Evolutionary conservation across 306 rosid genomes (phyloP).

Genomic region (Cicer arietinum): DNA sequence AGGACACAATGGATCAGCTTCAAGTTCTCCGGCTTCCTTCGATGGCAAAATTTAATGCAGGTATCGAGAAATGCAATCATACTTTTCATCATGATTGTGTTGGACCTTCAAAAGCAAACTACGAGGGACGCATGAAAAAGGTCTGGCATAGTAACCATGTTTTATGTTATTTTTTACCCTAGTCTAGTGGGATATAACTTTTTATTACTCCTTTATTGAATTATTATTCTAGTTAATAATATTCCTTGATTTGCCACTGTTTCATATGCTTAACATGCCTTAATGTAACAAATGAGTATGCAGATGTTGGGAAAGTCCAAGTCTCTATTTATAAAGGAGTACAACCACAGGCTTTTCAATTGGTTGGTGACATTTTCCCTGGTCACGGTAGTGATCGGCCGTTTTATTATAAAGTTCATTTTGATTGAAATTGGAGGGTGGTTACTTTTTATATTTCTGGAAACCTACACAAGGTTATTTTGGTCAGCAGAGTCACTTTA

Average conservation of each 20-base stretch:
- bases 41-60: slow-evolving; percentile 85
- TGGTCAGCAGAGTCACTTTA: slow-evolving; percentile 97
- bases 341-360: slow-evolving; percentile 94
- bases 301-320: slow-evolving; percentile 88
- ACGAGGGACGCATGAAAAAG: slow-evolving; percentile 80
- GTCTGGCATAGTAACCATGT: slow-evolving; percentile 44
- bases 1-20: slow-evolving; percentile 84
- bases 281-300: slow-evolving; percentile 27
- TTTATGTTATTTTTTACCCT: neutral
- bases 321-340: slow-evolving; percentile 82
- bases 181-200: neutral
- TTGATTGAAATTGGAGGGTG: slow-evolving; percentile 92
- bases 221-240: slow-evolving; percentile 5
- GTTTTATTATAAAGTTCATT: slow-evolving; percentile 81
- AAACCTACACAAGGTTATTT: slow-evolving; percentile 95
- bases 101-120: slow-evolving; percentile 77
- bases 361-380: slow-evolving; percentile 98
- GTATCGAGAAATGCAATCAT: slow-evolving; percentile 74
- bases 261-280: slow-evolving; percentile 28
- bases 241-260: slow-evolving; percentile 10
- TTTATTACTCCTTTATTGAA: neutral
- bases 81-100: slow-evolving; percentile 75
- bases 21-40: slow-evolving; percentile 88
- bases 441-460: slow-evolving; percentile 92
- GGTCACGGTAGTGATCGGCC: slow-evolving; percentile 89